Evolutionary conservation across 257 asterid species (phyloP), one percentile per base, ranked within the genome.

Genomic region (Solanum chilense): DNA sequence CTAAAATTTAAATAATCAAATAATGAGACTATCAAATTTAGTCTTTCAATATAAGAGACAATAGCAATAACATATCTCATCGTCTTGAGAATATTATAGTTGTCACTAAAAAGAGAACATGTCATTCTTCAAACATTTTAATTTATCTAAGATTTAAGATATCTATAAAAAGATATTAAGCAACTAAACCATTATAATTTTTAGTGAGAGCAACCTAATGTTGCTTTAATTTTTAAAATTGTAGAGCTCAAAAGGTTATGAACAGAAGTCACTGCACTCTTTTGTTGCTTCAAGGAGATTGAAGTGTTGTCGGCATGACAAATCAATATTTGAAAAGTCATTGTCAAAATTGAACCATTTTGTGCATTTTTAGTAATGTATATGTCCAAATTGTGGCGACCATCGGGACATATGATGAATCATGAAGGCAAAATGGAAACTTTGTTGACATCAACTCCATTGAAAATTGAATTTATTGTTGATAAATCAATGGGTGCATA

Each of bases 321-420:
- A 69, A 90, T 90, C 13, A 94, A 49, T 83, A 91, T 88, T 44
- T 94, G 98, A 77, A 90, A 92, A 42, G 91, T 92, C 68, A 92
- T 87, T 0, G 98, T 96, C 27, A 94, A 83, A 27, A 96, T 90
- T 29, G 97, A 94, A 39, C 95, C 93, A n/a, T 52, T 12, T 2
- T 88, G n/a, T 49, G 12, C 52, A 25, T 41, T 68, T 42, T 7
- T 23, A 16, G 33, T 86, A 13, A 14, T 47, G 58, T 47, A 47
- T 47, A 7, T 47, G 64, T 56, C 25, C 4, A 7, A 56, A 16
- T 4, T 20, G 31, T 73, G 64, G 14, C 90, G 90, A 12, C 93
- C 94, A 33, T 93, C 97, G 0, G 90, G 66, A 9, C 97, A 47
- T 47, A 13, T 47, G 56, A 47, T 14, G 20, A 47, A 47, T 14